Evolutionary conservation across 1,284 basidiomycete species (phyloP).

Genomic region (Tilletia walkeri): DNA sequence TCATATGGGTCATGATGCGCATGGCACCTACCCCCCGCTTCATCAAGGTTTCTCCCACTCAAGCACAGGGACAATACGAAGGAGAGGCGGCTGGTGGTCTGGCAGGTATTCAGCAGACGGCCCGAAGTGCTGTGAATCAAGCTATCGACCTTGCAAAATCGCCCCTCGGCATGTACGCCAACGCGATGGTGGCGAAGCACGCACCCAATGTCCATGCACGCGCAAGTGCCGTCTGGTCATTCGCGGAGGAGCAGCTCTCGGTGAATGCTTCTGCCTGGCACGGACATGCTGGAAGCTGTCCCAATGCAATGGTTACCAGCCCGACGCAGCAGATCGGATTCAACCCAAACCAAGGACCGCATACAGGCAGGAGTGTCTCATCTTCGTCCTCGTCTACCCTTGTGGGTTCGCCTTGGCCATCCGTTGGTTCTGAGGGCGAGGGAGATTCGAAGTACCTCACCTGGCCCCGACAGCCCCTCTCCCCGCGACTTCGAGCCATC

Average conservation of each 20-base stretch:
- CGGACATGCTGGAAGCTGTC: not conserved
- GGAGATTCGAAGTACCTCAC: slow-evolving; percentile 3
- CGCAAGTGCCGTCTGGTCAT: not conserved
- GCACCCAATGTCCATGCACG: slow-evolving; percentile 11
- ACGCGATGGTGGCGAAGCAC: slow-evolving; percentile 10
- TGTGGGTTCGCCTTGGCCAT: slow-evolving; percentile 9
- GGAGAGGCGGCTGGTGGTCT: not conserved
- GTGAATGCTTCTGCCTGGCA: not conserved
- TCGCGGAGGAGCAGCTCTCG: not conserved
- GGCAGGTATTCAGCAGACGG: not conserved
- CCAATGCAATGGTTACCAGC: not conserved
- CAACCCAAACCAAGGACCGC: not conserved
- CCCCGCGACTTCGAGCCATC: slow-evolving; percentile 2
- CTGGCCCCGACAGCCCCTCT: slow-evolving; percentile 6
- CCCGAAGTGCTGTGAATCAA: not conserved
- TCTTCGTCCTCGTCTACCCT: not conserved
- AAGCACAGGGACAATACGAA: not conserved
- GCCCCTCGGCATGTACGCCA: slow-evolving; percentile 7
- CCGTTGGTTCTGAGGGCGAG: not conserved
- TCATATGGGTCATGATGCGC: slow-evolving; percentile 12
- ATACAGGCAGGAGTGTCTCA: not conserved
- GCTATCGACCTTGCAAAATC: slow-evolving; percentile 6
- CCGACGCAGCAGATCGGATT: not conserved
- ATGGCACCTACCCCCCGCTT: not conserved
- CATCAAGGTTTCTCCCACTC: too few species aligned